Conservation (phyloP, 306 rosid genomes). For the Biancaea sappan region DNA sequence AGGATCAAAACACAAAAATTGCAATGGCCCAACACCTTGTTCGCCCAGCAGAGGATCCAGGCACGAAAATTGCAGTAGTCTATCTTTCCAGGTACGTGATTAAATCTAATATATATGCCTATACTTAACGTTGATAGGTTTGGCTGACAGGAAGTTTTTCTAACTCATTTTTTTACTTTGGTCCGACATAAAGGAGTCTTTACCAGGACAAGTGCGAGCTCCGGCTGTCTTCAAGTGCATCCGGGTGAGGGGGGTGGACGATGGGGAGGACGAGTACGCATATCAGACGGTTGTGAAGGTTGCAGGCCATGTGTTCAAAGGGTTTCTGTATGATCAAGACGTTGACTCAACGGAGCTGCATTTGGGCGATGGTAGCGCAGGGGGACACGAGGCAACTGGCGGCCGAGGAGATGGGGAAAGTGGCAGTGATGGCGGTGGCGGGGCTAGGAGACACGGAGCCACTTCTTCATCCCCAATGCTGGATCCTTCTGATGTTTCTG, state of each 20-base stretch:
- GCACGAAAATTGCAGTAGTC: no score
- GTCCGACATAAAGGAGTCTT: no score
- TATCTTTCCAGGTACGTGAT: no score
- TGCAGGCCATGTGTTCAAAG: constrained; percentile 88
- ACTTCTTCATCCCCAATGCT: constrained; percentile 71
- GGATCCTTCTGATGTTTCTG: constrained; percentile 69
- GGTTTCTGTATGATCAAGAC: constrained; percentile 86
- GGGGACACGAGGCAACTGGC: constrained; percentile 23
- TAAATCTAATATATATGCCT: no score
- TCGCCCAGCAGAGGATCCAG: no score
- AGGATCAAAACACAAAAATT: no score
- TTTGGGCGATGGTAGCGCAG: constrained; percentile 67
- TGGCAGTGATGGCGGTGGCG: constrained; percentile 23
- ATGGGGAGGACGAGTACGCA: constrained; percentile 78
- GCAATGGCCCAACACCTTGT: no score
- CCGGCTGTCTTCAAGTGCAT: constrained; percentile 97
- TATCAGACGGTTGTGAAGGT: constrained; percentile 90
- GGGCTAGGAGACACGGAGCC: constrained; percentile 56
- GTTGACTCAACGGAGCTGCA: constrained; percentile 69
- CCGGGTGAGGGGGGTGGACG: constrained; percentile 80
- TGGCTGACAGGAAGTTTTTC: no score
- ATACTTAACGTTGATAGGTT: no score
- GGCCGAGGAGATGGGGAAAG: no score
- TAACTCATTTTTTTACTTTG: no score
- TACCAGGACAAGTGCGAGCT: constrained; percentile 85